phyloP scores from a whole-genome alignment of 2,329 filamentous ascomycete species.

The Ploettnerulaceae sp. region DNA sequence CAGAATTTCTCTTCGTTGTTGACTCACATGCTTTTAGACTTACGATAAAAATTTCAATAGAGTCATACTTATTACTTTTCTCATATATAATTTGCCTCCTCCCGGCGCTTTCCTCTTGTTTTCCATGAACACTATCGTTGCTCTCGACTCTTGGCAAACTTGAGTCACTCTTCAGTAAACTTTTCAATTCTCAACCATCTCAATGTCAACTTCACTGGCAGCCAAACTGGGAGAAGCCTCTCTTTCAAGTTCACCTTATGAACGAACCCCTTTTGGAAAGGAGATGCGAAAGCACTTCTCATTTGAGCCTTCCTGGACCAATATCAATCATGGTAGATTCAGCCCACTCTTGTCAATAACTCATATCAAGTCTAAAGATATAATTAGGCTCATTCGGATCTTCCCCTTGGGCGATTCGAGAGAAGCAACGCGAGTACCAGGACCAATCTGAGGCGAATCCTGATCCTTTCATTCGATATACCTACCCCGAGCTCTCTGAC shows the following conservation, averaged over 20 bases:
- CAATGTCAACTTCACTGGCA: not conserved
- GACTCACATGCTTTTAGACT: constrained; percentile 6
- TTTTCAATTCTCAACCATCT: not conserved
- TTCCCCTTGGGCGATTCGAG: constrained; percentile 58
- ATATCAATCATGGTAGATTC: constrained; percentile 38
- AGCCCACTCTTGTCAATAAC: not conserved
- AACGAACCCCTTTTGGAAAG: constrained; percentile 31
- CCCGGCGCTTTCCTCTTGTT: not conserved
- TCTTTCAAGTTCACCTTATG: constrained; percentile 19
- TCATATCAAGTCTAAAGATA: constrained; percentile 1
- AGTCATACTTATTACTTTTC: constrained; percentile 1
- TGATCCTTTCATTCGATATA: constrained; percentile 71
- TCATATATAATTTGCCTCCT: not conserved
- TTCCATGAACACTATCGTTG: not conserved
- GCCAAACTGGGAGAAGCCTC: constrained; percentile 22
- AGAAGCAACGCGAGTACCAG: constrained; percentile 59
- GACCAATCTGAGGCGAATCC: constrained; percentile 61
- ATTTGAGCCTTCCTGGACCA: constrained; percentile 32
- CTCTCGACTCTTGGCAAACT: not conserved
- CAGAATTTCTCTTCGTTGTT: not conserved
- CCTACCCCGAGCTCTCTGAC: constrained; percentile 58
- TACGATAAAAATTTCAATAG: not conserved
- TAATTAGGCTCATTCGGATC: constrained; percentile 69
- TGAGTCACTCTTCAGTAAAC: not conserved
- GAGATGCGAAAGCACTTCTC: constrained; percentile 35